Evolutionary conservation across 2,329 filamentous ascomycete species (phyloP).

Genomic region (Verticillium nonalfalfae): DNA sequence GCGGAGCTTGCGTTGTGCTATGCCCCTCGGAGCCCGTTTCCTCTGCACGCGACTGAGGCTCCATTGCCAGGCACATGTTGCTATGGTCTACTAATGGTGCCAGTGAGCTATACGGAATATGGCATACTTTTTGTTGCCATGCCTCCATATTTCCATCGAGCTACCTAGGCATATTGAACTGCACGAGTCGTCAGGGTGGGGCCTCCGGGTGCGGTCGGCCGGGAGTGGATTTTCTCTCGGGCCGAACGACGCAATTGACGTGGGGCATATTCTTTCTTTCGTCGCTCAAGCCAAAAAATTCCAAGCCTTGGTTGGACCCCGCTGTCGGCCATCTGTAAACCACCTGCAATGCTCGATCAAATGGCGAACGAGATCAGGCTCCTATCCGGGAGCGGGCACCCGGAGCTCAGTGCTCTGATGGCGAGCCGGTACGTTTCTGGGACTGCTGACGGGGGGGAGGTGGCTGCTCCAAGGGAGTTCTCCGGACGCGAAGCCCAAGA

Average conservation of each 20-base stretch:
- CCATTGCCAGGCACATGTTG: too few species aligned
- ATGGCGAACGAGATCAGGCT: conserved; percentile 32
- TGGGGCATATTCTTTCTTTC: background rate
- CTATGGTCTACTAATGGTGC: too few species aligned
- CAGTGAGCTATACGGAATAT: too few species aligned
- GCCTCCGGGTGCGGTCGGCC: background rate
- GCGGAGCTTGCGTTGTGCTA: too few species aligned
- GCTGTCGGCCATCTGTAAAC: conserved; percentile 1
- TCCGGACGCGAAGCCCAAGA: too few species aligned
- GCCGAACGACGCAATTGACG: background rate
- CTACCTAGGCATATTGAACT: too few species aligned
- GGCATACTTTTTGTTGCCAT: too few species aligned
- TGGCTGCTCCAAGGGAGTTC: too few species aligned
- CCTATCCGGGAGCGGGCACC: conserved; percentile 26
- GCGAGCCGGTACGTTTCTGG: conserved; percentile 16
- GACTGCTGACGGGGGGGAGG: background rate
- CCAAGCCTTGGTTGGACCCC: background rate
- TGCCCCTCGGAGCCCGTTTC: too few species aligned
- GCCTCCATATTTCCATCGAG: too few species aligned
- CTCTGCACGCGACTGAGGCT: too few species aligned
- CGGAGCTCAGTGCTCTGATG: conserved; percentile 23
- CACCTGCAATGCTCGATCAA: conserved; percentile 4
- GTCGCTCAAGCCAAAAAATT: background rate
- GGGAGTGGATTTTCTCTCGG: background rate
- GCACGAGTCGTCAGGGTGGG: background rate